These are phyloP conservation scores for Chenopodium album DNA, from an alignment of 148 eudicot species.

Conservation along the genomic window DNA sequence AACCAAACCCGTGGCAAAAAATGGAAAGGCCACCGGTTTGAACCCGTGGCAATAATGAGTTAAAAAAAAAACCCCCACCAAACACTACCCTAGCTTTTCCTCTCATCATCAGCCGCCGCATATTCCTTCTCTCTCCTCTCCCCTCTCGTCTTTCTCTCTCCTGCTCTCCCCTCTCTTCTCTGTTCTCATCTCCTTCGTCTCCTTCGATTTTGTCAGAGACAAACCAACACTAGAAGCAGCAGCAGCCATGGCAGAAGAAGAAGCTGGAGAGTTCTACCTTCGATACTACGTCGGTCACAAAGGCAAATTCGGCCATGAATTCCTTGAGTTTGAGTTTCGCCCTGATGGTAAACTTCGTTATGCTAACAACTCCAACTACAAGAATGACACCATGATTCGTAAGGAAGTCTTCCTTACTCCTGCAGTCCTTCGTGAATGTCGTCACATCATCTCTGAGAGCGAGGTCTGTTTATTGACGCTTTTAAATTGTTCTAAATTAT, in stretches of 20 bases:
- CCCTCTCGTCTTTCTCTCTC: no score
- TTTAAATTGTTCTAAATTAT: background rate
- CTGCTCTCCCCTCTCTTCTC: no score
- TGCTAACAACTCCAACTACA: conserved; percentile 93
- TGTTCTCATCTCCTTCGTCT: no score
- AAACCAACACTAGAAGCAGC: background rate
- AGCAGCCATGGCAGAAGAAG: conserved; percentile 32
- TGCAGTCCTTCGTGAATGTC: conserved; percentile 79
- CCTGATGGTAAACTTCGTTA: conserved; percentile 88
- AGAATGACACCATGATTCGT: conserved; percentile 94
- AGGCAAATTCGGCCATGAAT: conserved; percentile 49
- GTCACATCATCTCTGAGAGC: conserved; percentile 77
- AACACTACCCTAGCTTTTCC: no score
- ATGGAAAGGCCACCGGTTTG: no score
- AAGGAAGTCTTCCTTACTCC: conserved; percentile 81
- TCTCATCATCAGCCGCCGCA: no score
- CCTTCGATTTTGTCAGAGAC: no score
- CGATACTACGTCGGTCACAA: conserved; percentile 48
- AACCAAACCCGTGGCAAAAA: no score
- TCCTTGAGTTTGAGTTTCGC: conserved; percentile 53
- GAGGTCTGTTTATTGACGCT: conserved; percentile 42
- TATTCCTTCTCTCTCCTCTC: no score
- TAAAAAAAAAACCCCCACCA: no score
- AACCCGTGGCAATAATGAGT: no score
- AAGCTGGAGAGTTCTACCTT: conserved; percentile 38